Evolutionary conservation across 2,329 filamentous ascomycete genomes (phyloP).

Genomic region (Nectriaceae sp.): DNA sequence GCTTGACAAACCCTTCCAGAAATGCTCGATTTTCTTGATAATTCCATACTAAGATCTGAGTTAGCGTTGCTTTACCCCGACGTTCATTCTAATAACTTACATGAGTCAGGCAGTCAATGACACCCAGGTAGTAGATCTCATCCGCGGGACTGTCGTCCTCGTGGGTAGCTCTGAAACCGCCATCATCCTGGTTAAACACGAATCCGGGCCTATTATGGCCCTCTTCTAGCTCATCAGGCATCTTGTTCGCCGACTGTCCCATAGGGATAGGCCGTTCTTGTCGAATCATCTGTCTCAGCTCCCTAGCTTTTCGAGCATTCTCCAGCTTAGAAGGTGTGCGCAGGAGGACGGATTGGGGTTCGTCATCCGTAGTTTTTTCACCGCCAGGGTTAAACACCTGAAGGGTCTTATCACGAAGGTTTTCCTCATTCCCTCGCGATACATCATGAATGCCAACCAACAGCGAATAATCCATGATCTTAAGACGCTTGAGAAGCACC

Average conservation of each 20-base stretch:
- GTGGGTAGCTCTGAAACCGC: conserved; percentile 89
- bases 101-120: conserved; percentile 97
- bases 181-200: conserved; percentile 92
- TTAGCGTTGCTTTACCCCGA: conserved; percentile 23
- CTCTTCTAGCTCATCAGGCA: conserved; percentile 87
- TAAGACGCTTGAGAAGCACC: conserved; percentile 77
- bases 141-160: conserved; percentile 83
- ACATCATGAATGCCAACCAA: conserved; percentile 93
- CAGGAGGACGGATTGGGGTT: conserved; percentile 67
- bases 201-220: conserved; percentile 69
- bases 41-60: conserved; percentile 72
- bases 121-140: conserved; percentile 96
- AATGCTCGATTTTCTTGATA: conserved; percentile 92
- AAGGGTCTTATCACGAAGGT: conserved; percentile 83
- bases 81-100: conserved; percentile 56
- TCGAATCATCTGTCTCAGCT: conserved; percentile 89
- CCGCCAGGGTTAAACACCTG: conserved; percentile 92
- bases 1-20: conserved; percentile 90
- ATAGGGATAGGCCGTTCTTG: conserved; percentile 92
- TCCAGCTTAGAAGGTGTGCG: conserved; percentile 93
- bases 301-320: conserved; percentile 84
- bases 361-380: conserved; percentile 58
- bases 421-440: conserved; percentile 90
- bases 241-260: conserved; percentile 76
- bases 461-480: conserved; percentile 99